These are phyloP conservation scores for Penicillium sp. DNA, from an alignment of 2,329 filamentous ascomycete species.

Conservation along the genomic window DNA sequence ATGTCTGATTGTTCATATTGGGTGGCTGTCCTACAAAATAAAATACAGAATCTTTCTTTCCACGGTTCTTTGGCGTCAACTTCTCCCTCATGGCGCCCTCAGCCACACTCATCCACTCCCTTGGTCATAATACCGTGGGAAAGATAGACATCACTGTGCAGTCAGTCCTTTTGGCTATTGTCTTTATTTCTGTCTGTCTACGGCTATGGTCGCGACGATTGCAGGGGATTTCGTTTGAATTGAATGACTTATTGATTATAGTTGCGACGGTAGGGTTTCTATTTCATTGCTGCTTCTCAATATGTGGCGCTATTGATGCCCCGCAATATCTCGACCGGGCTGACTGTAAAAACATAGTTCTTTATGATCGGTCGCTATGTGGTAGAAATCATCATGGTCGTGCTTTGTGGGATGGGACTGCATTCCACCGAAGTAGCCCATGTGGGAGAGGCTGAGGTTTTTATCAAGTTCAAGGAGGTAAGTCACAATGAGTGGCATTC, in stretches of 20 bases:
- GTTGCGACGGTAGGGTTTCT: conserved; percentile 11
- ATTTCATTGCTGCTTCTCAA: neutral
- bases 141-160: conserved; percentile 21
- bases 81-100: conserved; percentile 10
- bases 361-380: conserved; percentile 19
- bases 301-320: neutral
- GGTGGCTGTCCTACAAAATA: neutral
- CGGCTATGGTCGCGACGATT: conserved; percentile 20
- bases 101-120: conserved; percentile 11
- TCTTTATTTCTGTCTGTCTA: conserved; percentile 13
- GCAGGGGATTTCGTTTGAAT: conserved; percentile 7
- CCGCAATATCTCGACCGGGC: neutral
- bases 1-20: neutral
- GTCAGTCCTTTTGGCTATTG: conserved; percentile 13
- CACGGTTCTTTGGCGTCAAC: neutral
- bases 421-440: conserved; percentile 13
- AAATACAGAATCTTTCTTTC: neutral
- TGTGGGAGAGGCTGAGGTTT: conserved; percentile 6
- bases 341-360: conserved; percentile 7
- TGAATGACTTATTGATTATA: conserved; percentile 21
- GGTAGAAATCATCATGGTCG: conserved; percentile 17
- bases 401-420: conserved; percentile 21
- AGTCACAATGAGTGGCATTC: neutral
- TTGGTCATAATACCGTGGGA: conserved; percentile 22
- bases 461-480: conserved; percentile 18